These are phyloP conservation scores for Falciphora oryzae DNA, from an alignment of 2,329 filamentous ascomycete species.

Conservation along the genomic window DNA sequence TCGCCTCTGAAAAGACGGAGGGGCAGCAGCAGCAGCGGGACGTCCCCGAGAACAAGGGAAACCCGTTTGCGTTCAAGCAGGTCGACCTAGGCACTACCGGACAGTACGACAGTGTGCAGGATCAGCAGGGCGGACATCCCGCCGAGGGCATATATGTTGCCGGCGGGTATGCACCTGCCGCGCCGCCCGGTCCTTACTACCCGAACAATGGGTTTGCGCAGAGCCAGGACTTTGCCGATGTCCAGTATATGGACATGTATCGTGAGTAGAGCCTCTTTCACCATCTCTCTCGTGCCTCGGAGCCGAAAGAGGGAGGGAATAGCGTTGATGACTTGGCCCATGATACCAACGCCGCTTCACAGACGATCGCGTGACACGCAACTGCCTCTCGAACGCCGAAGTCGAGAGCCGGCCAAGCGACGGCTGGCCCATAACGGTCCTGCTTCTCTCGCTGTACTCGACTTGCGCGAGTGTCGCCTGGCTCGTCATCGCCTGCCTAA, in stretches of 20 bases:
- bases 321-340: too few species aligned
- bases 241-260: not conserved
- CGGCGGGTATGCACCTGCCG: not conserved
- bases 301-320: too few species aligned
- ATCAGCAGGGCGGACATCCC: not conserved
- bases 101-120: not conserved
- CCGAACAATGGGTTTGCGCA: not conserved
- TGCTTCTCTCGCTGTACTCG: slow-evolving; percentile 10
- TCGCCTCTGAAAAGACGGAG: not conserved
- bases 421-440: slow-evolving; percentile 1
- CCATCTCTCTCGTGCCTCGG: too few species aligned
- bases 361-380: not conserved
- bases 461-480: slow-evolving; percentile 4
- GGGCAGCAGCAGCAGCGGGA: not conserved
- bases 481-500: slow-evolving; percentile 5
- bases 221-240: not conserved
- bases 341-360: too few species aligned
- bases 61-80: not conserved
- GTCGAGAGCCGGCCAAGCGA: not conserved
- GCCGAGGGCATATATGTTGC: not conserved
- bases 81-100: not conserved
- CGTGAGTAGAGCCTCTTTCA: not conserved
- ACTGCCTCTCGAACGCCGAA: slow-evolving; percentile 4
- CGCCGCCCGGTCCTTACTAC: not conserved
- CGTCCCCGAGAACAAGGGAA: not conserved